Conservation (phyloP, 1,139 yeast genomes). For the Taphrina populina region DNA sequence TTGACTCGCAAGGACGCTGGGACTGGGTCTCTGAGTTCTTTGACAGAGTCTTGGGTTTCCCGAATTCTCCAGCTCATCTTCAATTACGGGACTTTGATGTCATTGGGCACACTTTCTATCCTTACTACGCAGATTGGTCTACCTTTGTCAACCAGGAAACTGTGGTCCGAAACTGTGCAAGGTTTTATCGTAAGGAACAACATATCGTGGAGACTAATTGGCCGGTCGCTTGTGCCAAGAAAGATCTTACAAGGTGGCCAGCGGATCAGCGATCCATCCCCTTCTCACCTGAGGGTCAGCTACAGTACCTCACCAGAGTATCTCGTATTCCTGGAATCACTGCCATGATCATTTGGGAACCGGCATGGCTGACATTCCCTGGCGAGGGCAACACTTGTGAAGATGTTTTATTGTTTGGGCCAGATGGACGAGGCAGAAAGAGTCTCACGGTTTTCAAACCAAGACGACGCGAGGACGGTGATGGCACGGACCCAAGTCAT, state of each 20-base stretch:
- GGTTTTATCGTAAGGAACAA: not conserved
- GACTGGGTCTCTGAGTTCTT: not conserved
- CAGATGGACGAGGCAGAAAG: not conserved
- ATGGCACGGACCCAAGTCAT: no score
- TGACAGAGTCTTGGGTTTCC: not conserved
- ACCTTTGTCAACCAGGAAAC: not conserved
- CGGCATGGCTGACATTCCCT: not conserved
- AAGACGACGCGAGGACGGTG: no score
- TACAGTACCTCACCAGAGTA: not conserved
- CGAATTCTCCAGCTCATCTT: not conserved
- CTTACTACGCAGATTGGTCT: not conserved
- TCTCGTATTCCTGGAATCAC: not conserved
- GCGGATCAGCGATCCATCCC: not conserved
- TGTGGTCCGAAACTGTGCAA: not conserved
- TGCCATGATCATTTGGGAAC: not conserved
- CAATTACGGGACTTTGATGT: not conserved
- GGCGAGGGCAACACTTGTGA: not conserved
- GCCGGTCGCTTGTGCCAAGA: not conserved
- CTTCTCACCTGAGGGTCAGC: not conserved
- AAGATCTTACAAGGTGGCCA: not conserved
- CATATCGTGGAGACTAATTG: not conserved
- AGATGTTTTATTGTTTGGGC: not conserved
- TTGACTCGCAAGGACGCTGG: not conserved
- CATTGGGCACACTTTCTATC: not conserved
- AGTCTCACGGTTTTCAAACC: not conserved